A percentile compares a stretch with the other conserved stretches of the same genome.
These are phyloP conservation scores for Colletotrichum musicola DNA, from an alignment of 2,329 filamentous ascomycete species.

Conservation along the genomic window DNA sequence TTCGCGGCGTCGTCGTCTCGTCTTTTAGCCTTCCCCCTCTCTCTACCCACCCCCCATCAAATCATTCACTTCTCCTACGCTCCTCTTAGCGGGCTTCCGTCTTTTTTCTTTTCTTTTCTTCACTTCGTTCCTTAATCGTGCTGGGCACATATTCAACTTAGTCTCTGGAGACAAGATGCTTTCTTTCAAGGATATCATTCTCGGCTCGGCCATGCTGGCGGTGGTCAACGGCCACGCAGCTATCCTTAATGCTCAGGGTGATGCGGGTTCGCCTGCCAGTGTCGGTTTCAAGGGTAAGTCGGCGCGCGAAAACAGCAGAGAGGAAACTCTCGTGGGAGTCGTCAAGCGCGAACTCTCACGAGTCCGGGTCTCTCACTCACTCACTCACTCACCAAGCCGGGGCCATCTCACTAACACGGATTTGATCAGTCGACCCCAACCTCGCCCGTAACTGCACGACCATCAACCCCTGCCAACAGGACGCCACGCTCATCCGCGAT, in stretches of 20 bases:
- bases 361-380: neutral
- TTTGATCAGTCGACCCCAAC: slow-evolving; percentile 59
- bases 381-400: neutral
- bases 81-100: slow-evolving; percentile 41
- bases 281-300: slow-evolving; percentile 62
- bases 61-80: slow-evolving; percentile 21
- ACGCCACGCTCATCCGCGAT: slow-evolving; percentile 73
- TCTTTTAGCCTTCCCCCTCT: slow-evolving; percentile 24
- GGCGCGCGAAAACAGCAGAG: neutral
- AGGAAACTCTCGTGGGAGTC: neutral
- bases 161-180: slow-evolving; percentile 50
- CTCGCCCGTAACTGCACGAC: slow-evolving; percentile 73
- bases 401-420: slow-evolving; percentile 21
- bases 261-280: slow-evolving; percentile 59
- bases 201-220: slow-evolving; percentile 50
- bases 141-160: slow-evolving; percentile 40
- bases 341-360: neutral
- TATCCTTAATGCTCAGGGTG: slow-evolving; percentile 61
- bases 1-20: slow-evolving; percentile 27
- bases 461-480: slow-evolving; percentile 75
- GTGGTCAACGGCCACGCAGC: slow-evolving; percentile 59
- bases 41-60: slow-evolving; percentile 21
- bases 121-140: slow-evolving; percentile 44
- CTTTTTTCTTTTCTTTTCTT: slow-evolving; percentile 42
- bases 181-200: slow-evolving; percentile 50